A percentile compares a stretch with the other conserved stretches of the same genome.
phyloP scores from a whole-genome alignment of 2,329 filamentous ascomycete genomes.

The Aspergillus spinulosporus region DNA sequence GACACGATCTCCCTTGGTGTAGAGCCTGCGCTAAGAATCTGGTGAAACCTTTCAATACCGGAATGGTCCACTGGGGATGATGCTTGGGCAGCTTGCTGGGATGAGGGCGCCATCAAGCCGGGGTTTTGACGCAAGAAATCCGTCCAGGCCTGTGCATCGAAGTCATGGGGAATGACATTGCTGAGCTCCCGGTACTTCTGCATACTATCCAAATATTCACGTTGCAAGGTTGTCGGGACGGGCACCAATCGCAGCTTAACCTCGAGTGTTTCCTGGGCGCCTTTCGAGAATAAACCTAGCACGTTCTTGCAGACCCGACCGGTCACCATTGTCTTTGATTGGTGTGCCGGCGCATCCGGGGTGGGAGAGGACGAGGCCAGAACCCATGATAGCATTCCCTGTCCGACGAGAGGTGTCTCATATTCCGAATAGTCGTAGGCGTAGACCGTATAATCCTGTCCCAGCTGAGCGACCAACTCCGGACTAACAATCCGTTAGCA shows the following conservation, averaged over 20 bases:
- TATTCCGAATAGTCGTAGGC: conserved; percentile 95
- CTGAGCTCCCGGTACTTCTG: conserved; percentile 61
- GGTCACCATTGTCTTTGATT: conserved; percentile 71
- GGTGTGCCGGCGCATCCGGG: conserved; percentile 56
- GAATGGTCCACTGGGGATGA: conserved; percentile 42
- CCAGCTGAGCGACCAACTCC: conserved; percentile 72
- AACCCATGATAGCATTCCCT: conserved; percentile 89
- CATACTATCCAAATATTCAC: conserved; percentile 62
- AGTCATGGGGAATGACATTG: conserved; percentile 58
- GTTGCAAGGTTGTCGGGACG: conserved; percentile 65
- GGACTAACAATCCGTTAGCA: conserved; percentile 58
- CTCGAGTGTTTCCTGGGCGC: conserved; percentile 80
- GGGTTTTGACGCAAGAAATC: conserved; percentile 73
- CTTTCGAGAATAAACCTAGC: conserved; percentile 78
- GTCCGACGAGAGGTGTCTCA: conserved; percentile 87
- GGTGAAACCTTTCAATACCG: conserved; percentile 48
- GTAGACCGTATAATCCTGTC: conserved; percentile 92
- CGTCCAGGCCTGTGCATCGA: conserved; percentile 76
- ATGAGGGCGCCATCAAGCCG: conserved; percentile 34
- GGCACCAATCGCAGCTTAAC: conserved; percentile 85
- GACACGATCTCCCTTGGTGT: conserved; percentile 42
- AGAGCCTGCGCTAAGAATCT: conserved; percentile 45
- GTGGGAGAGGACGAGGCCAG: conserved; percentile 63
- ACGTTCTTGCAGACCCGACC: conserved; percentile 87
- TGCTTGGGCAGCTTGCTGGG: conserved; percentile 27